A percentile compares a stretch with the other conserved stretches of the same genome.
Evolutionary conservation across 2,329 filamentous ascomycete species (phyloP).

Genomic region (Metarhizium guizhouense): DNA sequence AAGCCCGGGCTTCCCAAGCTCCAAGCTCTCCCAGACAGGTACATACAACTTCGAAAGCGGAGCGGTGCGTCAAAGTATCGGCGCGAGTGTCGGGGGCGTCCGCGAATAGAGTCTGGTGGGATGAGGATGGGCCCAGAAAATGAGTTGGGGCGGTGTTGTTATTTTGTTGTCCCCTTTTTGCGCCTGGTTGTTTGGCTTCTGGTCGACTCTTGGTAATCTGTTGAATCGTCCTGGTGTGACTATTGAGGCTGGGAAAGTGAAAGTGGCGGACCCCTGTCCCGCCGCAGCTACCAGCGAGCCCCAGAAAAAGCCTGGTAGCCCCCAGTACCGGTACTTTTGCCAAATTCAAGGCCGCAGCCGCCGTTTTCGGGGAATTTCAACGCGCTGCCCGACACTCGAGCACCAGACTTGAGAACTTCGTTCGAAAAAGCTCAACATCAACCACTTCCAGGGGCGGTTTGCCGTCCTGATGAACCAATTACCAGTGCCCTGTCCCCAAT

Average conservation of each 20-base stretch:
- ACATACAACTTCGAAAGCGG: neutral
- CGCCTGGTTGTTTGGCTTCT: neutral
- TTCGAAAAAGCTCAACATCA: neutral
- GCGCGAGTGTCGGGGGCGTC: neutral
- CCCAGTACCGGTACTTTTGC: neutral
- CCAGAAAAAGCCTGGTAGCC: neutral
- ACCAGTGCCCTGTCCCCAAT: neutral
- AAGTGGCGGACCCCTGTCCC: neutral
- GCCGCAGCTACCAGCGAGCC: neutral
- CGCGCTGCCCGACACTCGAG: neutral
- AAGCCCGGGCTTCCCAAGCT: too few relatives aligned
- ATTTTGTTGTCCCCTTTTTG: neutral
- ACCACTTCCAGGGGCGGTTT: neutral
- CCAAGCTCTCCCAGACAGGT: too few relatives aligned
- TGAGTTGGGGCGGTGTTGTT: slow-evolving; percentile 1
- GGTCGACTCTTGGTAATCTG: slow-evolving; percentile 2
- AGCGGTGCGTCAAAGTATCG: neutral
- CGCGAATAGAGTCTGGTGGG: too few relatives aligned
- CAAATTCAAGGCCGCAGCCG: neutral
- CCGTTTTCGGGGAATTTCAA: neutral
- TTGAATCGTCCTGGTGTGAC: slow-evolving; percentile 1
- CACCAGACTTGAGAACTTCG: neutral
- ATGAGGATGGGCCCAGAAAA: neutral
- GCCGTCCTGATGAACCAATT: neutral
- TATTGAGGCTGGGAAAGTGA: neutral